Base-by-base conservation (phyloP, 2,329 filamentous ascomycete genomes). In the Aspergillus sergii region DNA sequence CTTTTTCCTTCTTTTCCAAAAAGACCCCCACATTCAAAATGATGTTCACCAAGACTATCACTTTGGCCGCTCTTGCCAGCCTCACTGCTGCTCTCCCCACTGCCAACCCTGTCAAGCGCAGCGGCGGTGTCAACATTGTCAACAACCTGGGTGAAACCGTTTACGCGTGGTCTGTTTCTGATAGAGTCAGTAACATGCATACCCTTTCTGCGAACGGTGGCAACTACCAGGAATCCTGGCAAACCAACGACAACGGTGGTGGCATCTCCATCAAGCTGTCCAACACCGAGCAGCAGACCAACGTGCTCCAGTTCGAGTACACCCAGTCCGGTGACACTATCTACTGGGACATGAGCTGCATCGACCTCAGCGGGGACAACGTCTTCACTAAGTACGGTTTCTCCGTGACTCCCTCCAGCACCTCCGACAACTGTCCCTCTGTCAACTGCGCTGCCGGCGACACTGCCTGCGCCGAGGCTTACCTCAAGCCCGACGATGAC, bases 271-370 rank as follows among this genome's bases (percentile, higher is more conserved):
- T 80, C 72, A 80, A 80, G 75, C 69, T 80, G 45, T 70, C 78
- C 62, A 72, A 73, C 64, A 62, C 65, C 23, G 66, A 70, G 23
- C 62, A 67, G 57, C 74, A 76, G 64, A 45, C 64, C 60, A 72
- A 79, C 26, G 73, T 81, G 53, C 76, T 80, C n/a, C 79, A 81
- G 73, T 80, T 78, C 67, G 76, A 78, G 66, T 78, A 78, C 71
- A 78, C 76, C 58, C 41, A 71, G 56, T 36, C 62, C 11, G 64
- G 64, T 28, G 66, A 71, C 50, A 75, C 70, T 50, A 73, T 78
- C 68, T 78, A 66, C 72, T 78, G 75, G 72, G 76, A 78, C 67
- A 70, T 78, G 59, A 76, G 74, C 58, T 74, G 71, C 68, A 77
- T 78, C 68, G 66, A 78, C 64, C 68, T 74, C 64, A 66, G 67